Evolutionary conservation across 2,329 filamentous ascomycete species (phyloP).

Genomic region (Talaromyces sp.): DNA sequence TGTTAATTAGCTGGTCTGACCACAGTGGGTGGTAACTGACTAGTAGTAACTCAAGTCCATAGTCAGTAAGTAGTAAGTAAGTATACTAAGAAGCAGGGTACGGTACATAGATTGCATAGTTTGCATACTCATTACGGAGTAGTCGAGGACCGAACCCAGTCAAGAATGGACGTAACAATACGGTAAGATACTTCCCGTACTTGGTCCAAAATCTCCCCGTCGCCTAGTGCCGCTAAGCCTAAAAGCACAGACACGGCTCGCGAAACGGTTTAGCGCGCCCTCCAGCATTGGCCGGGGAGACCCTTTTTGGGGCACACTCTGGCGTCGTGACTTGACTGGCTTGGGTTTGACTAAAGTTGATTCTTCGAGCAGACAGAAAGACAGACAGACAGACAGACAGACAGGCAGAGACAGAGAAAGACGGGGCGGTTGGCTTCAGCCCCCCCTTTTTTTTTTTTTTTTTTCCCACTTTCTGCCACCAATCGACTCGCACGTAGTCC

Average conservation of each 20-base stretch:
- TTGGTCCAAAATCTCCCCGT: conserved; percentile 12
- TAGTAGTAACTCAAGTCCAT: no score
- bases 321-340: neutral
- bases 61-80: no score
- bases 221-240: neutral
- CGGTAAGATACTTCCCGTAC: neutral
- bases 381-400: no score
- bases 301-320: conserved; percentile 14
- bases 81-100: neutral
- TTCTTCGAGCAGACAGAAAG: neutral
- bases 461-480: conserved; percentile 1
- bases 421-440: neutral
- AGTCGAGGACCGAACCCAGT: neutral
- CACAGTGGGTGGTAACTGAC: no score
- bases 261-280: neutral
- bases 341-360: no score
- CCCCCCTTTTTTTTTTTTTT: neutral
- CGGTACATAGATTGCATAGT: neutral
- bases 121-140: neutral
- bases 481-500: neutral
- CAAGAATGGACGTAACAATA: neutral
- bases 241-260: conserved; percentile 11
- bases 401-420: no score
- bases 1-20: neutral
- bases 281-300: neutral